phyloP scores from a whole-genome alignment of 768 basidiomycete species.

The Termitomyces sp. region DNA sequence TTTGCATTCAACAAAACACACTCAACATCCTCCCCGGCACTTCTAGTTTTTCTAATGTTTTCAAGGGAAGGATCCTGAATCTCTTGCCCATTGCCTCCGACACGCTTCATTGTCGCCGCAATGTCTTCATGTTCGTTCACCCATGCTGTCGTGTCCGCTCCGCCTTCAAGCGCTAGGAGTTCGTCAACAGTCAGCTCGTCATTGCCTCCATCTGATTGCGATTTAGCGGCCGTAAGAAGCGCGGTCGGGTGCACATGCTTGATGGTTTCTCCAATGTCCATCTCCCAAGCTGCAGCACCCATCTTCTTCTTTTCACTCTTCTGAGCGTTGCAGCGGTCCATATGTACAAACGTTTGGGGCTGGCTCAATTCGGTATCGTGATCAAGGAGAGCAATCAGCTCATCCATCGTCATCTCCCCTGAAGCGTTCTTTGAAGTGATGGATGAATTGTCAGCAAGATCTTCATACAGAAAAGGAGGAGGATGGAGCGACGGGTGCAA shows the following conservation, averaged over 20 bases:
- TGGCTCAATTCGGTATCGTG: background rate
- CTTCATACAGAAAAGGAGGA: background rate
- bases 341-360: background rate
- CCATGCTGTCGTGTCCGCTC: slow-evolving; percentile 9
- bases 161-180: slow-evolving; percentile 9
- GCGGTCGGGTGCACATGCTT: slow-evolving; percentile 3
- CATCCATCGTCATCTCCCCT: slow-evolving; percentile 12
- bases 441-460: background rate
- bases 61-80: background rate
- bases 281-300: slow-evolving; percentile 14
- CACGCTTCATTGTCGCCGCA: slow-evolving; percentile 10
- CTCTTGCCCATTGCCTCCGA: background rate
- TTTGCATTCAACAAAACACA: slow-evolving; percentile 2
- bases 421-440: background rate
- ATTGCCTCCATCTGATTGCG: background rate
- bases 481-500: slow-evolving; percentile 5
- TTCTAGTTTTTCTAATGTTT: background rate
- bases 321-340: background rate
- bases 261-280: slow-evolving; percentile 11
- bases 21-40: background rate
- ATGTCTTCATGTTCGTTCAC: slow-evolving; percentile 3
- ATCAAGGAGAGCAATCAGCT: slow-evolving; percentile 3
- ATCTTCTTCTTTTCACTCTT: background rate
- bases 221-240: background rate
- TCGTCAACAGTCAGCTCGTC: slow-evolving; percentile 15